A percentile compares a stretch with the other conserved stretches of the same genome.
These are phyloP conservation scores for Canariomyces notabilis DNA, from an alignment of 2,329 filamentous ascomycete genomes.

Conservation along the genomic window DNA sequence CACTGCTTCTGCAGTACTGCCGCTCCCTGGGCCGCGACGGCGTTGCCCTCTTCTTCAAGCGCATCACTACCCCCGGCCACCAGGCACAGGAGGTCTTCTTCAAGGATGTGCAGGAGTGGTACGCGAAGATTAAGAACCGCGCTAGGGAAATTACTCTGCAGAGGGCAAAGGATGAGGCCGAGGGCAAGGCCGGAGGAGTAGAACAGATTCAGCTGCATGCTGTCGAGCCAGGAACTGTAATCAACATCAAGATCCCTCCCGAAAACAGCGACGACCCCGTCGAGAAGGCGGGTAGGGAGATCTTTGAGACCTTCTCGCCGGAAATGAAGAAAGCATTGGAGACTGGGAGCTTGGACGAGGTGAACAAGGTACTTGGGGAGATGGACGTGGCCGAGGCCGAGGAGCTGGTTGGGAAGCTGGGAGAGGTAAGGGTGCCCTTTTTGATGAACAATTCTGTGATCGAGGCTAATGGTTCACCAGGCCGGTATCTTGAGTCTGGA, in stretches of 20 bases:
- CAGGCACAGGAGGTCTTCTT: conserved; percentile 86
- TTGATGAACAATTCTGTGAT: background rate
- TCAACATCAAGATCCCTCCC: conserved; percentile 79
- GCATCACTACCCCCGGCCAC: conserved; percentile 83
- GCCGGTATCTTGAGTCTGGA: conserved; percentile 88
- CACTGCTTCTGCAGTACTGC: conserved; percentile 89
- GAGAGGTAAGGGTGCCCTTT: conserved; percentile 46
- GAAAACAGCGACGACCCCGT: conserved; percentile 61
- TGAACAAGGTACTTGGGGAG: conserved; percentile 79
- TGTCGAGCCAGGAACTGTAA: conserved; percentile 86
- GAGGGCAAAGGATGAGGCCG: conserved; percentile 44
- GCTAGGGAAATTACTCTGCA: conserved; percentile 63
- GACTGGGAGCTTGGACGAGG: conserved; percentile 81
- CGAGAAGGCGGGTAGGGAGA: conserved; percentile 58
- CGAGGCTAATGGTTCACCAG: conserved; percentile 38
- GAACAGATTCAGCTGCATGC: conserved; percentile 98
- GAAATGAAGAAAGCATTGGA: conserved; percentile 78
- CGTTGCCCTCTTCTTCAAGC: conserved; percentile 90
- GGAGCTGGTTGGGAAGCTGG: conserved; percentile 69
- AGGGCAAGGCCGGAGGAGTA: conserved; percentile 48
- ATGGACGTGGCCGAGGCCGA: conserved; percentile 83
- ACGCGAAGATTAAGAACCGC: conserved; percentile 72
- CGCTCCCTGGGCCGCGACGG: conserved; percentile 82
- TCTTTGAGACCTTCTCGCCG: conserved; percentile 80
- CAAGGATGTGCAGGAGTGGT: conserved; percentile 89